Conservation (phyloP, 2,329 filamentous ascomycete species). For the Botrytis fragariae region DNA sequence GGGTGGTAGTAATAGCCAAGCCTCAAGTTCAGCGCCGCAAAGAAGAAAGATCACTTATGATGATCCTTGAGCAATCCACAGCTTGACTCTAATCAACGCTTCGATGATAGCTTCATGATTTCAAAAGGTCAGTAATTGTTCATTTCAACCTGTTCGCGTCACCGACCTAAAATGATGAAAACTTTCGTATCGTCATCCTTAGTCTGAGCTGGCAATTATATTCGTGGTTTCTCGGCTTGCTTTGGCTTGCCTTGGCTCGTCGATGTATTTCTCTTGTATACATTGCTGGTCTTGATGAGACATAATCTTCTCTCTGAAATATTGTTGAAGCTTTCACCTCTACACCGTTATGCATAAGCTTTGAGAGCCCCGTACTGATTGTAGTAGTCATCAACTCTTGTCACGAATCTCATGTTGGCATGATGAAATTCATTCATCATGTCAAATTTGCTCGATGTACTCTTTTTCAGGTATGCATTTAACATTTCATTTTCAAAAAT, state of each 20-base stretch:
- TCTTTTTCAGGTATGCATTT: constrained; percentile 5
- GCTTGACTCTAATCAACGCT: not conserved
- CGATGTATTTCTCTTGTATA: constrained; percentile 32
- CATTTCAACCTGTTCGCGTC: constrained; percentile 6
- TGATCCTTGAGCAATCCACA: constrained; percentile 41
- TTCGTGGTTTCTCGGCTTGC: constrained; percentile 36
- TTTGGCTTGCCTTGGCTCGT: constrained; percentile 34
- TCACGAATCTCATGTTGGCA: not conserved
- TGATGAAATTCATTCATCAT: not conserved
- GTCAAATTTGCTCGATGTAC: not conserved
- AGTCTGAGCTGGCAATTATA: constrained; percentile 63
- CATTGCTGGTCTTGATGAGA: constrained; percentile 46
- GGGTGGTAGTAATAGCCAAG: constrained; percentile 29
- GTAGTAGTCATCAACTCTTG: not conserved
- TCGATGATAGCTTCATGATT: not conserved
- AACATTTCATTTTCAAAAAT: not conserved
- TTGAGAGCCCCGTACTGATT: not conserved
- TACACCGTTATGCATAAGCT: not conserved
- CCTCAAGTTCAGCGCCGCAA: constrained; percentile 39
- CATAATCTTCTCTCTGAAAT: constrained; percentile 54
- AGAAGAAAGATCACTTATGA: constrained; percentile 48
- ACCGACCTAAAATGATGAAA: constrained; percentile 70
- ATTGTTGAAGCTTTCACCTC: constrained; percentile 1
- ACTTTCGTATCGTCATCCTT: constrained; percentile 92
- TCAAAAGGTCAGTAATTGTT: constrained; percentile 19